Conservation (phyloP, 805 yeast species). For the Spathaspora passalidarum region DNA sequence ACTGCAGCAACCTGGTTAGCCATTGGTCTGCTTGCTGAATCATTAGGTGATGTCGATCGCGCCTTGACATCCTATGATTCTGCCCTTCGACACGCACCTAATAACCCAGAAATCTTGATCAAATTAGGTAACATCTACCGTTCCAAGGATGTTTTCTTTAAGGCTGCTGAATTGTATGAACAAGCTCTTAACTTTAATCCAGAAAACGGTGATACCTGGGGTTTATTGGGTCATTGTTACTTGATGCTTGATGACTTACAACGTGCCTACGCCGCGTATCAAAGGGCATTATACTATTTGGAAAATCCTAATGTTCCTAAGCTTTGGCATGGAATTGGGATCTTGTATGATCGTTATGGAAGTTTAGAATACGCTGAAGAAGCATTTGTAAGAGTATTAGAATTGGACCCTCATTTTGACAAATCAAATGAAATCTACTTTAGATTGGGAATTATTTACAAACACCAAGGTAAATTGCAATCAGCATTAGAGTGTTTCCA, state of each 20-base stretch:
- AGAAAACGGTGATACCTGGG: constrained; percentile 96
- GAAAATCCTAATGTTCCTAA: constrained; percentile 94
- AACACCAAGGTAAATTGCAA: constrained; percentile 84
- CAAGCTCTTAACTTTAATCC: constrained; percentile 78
- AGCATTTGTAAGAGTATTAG: constrained; percentile 93
- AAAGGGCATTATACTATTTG: constrained; percentile 87
- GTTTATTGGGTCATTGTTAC: constrained; percentile 92
- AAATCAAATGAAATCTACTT: constrained; percentile 96
- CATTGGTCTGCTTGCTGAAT: constrained; percentile 84
- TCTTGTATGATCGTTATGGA: constrained; percentile 93
- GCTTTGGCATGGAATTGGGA: constrained; percentile 98
- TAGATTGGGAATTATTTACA: constrained; percentile 93
- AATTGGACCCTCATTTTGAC: constrained; percentile 93
- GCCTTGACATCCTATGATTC: constrained; percentile 88
- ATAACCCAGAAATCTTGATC: constrained; percentile 79
- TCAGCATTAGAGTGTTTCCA: constrained; percentile 93
- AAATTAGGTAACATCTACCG: constrained; percentile 87
- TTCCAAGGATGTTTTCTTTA: constrained; percentile 83
- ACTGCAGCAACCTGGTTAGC: constrained; percentile 87
- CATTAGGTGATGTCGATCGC: constrained; percentile 82
- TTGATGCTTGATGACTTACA: constrained; percentile 94
- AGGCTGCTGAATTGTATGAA: constrained; percentile 93
- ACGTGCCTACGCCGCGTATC: constrained; percentile 94
- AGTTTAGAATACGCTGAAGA: constrained; percentile 97
- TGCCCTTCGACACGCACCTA: constrained; percentile 82